These are phyloP conservation scores for Colletotrichum sp. DNA, from an alignment of 2,329 filamentous ascomycete species.

Conservation along the genomic window DNA sequence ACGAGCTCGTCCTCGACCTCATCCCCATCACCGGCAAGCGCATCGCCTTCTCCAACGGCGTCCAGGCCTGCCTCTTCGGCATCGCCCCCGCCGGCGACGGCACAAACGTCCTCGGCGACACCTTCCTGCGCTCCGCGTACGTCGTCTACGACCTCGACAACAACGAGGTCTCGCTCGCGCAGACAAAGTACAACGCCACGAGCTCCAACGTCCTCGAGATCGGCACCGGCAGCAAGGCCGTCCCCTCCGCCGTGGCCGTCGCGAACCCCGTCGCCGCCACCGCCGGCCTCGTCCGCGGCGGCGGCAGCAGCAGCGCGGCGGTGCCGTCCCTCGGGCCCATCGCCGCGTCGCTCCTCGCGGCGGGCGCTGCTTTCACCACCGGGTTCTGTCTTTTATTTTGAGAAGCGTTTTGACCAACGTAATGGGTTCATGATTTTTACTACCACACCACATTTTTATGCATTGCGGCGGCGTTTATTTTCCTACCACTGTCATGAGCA, in stretches of 20 bases:
- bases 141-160: constrained; percentile 77
- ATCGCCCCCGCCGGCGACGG: constrained; percentile 62
- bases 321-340: not conserved
- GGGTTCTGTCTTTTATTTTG: not conserved
- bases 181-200: constrained; percentile 67
- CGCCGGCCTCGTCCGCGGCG: constrained; percentile 37
- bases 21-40: constrained; percentile 49
- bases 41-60: constrained; percentile 58
- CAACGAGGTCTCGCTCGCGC: constrained; percentile 73
- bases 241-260: constrained; percentile 61
- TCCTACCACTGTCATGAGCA: not conserved
- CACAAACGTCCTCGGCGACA: constrained; percentile 73
- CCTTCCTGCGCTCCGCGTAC: constrained; percentile 77
- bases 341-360: constrained; percentile 10
- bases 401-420: not conserved
- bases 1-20: constrained; percentile 64
- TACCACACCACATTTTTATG: not conserved
- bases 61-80: constrained; percentile 69
- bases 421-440: not conserved
- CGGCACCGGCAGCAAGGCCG: constrained; percentile 46
- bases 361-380: not conserved
- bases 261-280: constrained; percentile 54
- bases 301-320: constrained; percentile 4
- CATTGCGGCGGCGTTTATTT: constrained; percentile 15
- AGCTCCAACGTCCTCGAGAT: constrained; percentile 60